phyloP scores from a whole-genome alignment of 148 eudicot species.

The Nepenthes mirabilis region DNA sequence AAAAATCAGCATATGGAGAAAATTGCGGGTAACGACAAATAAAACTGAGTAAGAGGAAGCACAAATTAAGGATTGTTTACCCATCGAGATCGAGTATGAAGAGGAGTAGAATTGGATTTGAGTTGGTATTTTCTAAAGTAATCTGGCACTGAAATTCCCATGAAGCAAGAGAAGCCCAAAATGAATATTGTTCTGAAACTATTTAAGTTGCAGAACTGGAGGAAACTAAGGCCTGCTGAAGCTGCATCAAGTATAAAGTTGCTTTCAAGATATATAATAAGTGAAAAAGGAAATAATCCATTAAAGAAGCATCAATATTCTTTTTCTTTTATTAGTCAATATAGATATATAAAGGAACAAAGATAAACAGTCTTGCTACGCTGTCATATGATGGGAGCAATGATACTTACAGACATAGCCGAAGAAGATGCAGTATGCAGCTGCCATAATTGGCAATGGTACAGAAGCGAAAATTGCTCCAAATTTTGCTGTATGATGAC shows the following conservation, averaged over 20 bases:
- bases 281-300: too few relatives aligned
- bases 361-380: not conserved
- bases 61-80: slow-evolving; percentile 13
- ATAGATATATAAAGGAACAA: too few relatives aligned
- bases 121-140: slow-evolving; percentile 42
- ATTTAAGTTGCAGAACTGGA: slow-evolving; percentile 83
- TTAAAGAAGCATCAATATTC: too few relatives aligned
- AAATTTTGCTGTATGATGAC: slow-evolving; percentile 41
- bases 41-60: not conserved
- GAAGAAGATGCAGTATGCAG: slow-evolving; percentile 56
- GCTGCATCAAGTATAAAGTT: slow-evolving; percentile 26
- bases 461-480: slow-evolving; percentile 83
- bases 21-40: not conserved
- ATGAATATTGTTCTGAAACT: slow-evolving; percentile 66
- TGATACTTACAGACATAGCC: slow-evolving; percentile 55
- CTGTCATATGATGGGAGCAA: not conserved
- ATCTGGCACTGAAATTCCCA: slow-evolving; percentile 61
- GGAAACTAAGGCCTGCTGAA: slow-evolving; percentile 64
- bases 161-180: slow-evolving; percentile 56
- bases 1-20: not conserved
- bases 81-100: slow-evolving; percentile 46
- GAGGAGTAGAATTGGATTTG: slow-evolving; percentile 16
- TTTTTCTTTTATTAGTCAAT: too few relatives aligned
- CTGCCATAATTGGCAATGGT: slow-evolving; percentile 63
- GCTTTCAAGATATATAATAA: too few relatives aligned